Conservation (phyloP, 495 filamentous ascomycete species). For the Bombardia bombarda region DNA sequence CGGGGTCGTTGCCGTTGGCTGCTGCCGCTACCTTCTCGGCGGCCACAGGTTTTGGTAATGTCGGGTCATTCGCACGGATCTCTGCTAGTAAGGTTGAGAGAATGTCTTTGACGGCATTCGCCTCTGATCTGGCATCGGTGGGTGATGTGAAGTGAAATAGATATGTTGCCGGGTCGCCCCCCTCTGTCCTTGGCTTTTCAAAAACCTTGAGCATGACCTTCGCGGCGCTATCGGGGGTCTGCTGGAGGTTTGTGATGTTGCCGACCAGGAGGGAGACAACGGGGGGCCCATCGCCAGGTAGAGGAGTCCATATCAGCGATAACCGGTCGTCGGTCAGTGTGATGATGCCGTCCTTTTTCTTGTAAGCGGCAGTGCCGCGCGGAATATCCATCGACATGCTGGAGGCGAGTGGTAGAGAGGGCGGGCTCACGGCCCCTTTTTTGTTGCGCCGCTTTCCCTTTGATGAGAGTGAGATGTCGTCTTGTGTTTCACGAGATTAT, state of each 20-base stretch:
- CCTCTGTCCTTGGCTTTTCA: constrained; percentile 48
- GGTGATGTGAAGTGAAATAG: constrained; percentile 81
- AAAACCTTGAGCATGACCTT: constrained; percentile 93
- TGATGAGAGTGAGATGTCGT: too few relatives aligned
- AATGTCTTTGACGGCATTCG: constrained; percentile 71
- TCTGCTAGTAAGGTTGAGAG: constrained; percentile 70
- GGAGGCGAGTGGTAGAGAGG: background rate
- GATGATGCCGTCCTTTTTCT: constrained; percentile 91
- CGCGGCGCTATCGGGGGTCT: constrained; percentile 70
- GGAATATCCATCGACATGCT: constrained; percentile 32
- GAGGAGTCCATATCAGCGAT: constrained; percentile 73
- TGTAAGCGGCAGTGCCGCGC: constrained; percentile 71
- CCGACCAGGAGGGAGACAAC: constrained; percentile 60
- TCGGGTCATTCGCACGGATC: constrained; percentile 49
- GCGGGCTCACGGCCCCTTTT: background rate
- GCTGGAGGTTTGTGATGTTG: constrained; percentile 84
- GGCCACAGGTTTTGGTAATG: constrained; percentile 28
- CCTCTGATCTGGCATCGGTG: constrained; percentile 67
- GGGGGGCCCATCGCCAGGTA: constrained; percentile 44
- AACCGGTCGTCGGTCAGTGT: constrained; percentile 59
- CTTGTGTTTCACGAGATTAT: too few relatives aligned
- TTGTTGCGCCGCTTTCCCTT: too few relatives aligned
- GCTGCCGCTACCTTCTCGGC: constrained; percentile 13
- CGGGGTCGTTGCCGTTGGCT: constrained; percentile 10
- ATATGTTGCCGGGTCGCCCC: constrained; percentile 55